These are phyloP conservation scores for Leccinum subgranulosum DNA, from an alignment of 768 basidiomycete species.

Conservation along the genomic window DNA sequence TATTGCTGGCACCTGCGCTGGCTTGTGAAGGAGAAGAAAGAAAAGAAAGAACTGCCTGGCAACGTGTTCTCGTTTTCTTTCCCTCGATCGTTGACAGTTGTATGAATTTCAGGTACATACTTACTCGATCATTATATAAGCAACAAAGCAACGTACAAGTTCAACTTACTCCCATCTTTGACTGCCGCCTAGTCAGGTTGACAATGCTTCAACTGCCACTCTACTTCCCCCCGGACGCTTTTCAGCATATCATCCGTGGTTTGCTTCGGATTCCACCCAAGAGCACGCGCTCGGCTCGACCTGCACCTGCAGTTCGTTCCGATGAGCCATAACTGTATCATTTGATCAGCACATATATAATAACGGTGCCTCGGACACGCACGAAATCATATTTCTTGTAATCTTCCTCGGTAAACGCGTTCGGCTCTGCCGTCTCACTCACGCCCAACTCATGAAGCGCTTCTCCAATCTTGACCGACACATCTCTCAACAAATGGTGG, in stretches of 20 bases:
- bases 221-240: constrained; percentile 18
- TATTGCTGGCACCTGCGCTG: neutral
- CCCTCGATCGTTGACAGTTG: neutral
- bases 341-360: neutral
- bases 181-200: too few species aligned
- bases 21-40: neutral
- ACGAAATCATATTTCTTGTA: constrained; percentile 2
- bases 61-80: neutral
- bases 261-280: constrained; percentile 33
- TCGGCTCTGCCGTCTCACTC: constrained; percentile 33
- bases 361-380: neutral
- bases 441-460: constrained; percentile 14
- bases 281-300: constrained; percentile 17
- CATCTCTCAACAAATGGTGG: constrained; percentile 44
- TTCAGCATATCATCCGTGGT: constrained; percentile 24
- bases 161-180: too few species aligned
- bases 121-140: neutral
- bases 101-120: neutral
- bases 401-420: constrained; percentile 37
- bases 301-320: constrained; percentile 23
- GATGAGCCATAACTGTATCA: constrained; percentile 11
- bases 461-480: constrained; percentile 43
- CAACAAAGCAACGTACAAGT: too few species aligned
- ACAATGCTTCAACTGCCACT: constrained; percentile 15
- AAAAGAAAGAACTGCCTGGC: neutral